These are phyloP conservation scores for Scheffersomyces cryptocercus DNA, from an alignment of 1,139 yeast species.

Conservation along the genomic window DNA sequence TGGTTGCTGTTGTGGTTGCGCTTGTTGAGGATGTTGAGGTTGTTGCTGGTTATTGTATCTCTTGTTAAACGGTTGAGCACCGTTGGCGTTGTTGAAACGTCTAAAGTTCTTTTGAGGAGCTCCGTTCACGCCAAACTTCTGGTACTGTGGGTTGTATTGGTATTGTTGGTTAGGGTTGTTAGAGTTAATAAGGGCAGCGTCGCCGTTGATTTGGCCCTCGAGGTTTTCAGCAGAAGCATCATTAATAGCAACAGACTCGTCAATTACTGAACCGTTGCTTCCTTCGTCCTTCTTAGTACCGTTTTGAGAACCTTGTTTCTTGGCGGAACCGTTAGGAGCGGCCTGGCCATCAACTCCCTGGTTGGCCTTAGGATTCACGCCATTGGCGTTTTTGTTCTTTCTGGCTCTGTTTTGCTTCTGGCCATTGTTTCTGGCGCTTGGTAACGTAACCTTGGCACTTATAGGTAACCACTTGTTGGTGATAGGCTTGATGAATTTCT, in stretches of 20 bases:
- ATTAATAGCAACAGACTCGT: constrained; percentile 7
- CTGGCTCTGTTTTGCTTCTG: constrained; percentile 34
- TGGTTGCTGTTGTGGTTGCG: constrained; percentile 13
- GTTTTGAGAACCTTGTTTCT: constrained; percentile 3
- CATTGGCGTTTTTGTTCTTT: constrained; percentile 29
- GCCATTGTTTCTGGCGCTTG: constrained; percentile 30
- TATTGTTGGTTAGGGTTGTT: constrained; percentile 7
- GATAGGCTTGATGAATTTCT: constrained; percentile 56
- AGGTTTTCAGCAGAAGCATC: constrained; percentile 5
- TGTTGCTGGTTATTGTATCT: constrained; percentile 16
- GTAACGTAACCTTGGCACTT: constrained; percentile 66
- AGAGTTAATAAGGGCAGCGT: constrained; percentile 3
- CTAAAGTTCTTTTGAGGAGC: constrained; percentile 21
- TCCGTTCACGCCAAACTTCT: constrained; percentile 11
- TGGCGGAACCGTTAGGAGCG: constrained; percentile 8
- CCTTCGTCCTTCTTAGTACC: constrained; percentile 8
- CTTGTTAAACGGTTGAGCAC: constrained; percentile 19
- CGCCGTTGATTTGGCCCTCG: not conserved
- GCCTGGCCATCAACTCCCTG: constrained; percentile 3
- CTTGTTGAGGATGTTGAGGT: constrained; percentile 15
- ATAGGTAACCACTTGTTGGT: constrained; percentile 91
- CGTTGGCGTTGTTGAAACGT: constrained; percentile 16
- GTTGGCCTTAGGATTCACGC: constrained; percentile 10
- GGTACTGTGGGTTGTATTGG: constrained; percentile 12
- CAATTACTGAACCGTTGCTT: not conserved